Conservation (phyloP, 2,329 filamentous ascomycete species). For the Xylaria polymorpha region DNA sequence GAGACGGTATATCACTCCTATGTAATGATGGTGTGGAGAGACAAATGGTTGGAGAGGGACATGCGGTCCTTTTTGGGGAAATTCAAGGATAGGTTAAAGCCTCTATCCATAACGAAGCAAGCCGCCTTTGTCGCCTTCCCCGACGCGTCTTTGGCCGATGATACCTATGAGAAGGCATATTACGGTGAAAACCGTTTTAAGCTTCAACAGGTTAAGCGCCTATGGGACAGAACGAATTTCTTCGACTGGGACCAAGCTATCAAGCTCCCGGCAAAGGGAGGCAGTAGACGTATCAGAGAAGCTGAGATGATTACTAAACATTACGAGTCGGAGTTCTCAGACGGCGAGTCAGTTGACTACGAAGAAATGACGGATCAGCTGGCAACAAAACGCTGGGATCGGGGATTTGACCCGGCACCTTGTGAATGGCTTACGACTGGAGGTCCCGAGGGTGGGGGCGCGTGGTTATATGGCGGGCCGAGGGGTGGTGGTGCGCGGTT, state of each 20-base stretch:
- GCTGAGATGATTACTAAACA: background rate
- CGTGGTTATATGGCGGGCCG: constrained; percentile 3
- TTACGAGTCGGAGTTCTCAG: constrained; percentile 1
- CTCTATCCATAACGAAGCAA: constrained; percentile 38
- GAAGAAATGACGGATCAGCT: constrained; percentile 9
- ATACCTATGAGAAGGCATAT: constrained; percentile 47
- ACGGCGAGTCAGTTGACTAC: background rate
- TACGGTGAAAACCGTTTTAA: constrained; percentile 47
- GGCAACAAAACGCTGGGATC: constrained; percentile 11
- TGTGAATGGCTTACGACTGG: constrained; percentile 19
- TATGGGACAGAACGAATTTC: constrained; percentile 46
- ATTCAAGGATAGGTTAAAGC: constrained; percentile 43
- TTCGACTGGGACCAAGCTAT: constrained; percentile 49
- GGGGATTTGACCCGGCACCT: constrained; percentile 10
- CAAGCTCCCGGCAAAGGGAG: background rate
- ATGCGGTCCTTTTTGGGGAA: constrained; percentile 43
- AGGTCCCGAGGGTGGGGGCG: constrained; percentile 9
- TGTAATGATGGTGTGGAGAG: constrained; percentile 48
- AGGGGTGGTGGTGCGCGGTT: background rate
- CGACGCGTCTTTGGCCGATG: constrained; percentile 27
- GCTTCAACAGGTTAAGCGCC: constrained; percentile 45
- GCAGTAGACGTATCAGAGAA: background rate
- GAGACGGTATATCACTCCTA: constrained; percentile 46
- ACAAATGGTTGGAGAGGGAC: constrained; percentile 50
- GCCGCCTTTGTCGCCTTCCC: constrained; percentile 51